Base-by-base conservation (phyloP, 176 grass and related monocot species). In the Aegilops bicornis region DNA sequence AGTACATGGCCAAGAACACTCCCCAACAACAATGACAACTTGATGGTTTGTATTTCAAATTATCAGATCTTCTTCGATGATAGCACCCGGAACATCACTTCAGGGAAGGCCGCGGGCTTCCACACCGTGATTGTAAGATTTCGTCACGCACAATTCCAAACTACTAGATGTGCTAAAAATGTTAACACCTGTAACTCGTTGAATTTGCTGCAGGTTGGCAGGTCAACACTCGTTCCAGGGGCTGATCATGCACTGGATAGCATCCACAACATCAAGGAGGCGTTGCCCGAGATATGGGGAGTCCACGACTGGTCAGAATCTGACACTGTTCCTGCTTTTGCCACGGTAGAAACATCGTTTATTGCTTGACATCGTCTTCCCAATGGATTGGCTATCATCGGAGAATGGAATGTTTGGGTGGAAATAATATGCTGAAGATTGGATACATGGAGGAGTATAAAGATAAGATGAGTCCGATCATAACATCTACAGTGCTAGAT, bases 231-330 rank as follows among this genome's bases (percentile, higher is more conserved):
- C 15, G 83, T 94, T 63, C 50, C 86, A 39, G 94, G 89, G 1
- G 89, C 89, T 12, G 92, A 97, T 71, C 80, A 79, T 59, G 94
- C 91, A 1, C 56, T 92, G 24, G 87, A 88, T 59, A 97, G 87
- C 87, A 97, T 97, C 29, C 94, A 97, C 27, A 94, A 94, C 86
- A 92, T 92, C 9, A 92, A 82, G 77, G 82, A 90, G 69, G 91
- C 91, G 35, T 52, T 97, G 22, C 87, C 89, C 0, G 84, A 93
- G 82, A 87, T 94, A 89, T 96, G 94, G 91, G 82, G 78, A 61
- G 79, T 60, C 11, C 24, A 56, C 1, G 76, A 86, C 45, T 36
- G 61, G 35, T 84, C 60, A 60, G 85, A 82, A 58, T 84, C 50
- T 39, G 89, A 91, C 31, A 47, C 6, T 31, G 47, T 79, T 84